These are phyloP conservation scores for Dissophora globulifera DNA, from an alignment of 192 early-diverging fungal species.

Conservation along the genomic window DNA sequence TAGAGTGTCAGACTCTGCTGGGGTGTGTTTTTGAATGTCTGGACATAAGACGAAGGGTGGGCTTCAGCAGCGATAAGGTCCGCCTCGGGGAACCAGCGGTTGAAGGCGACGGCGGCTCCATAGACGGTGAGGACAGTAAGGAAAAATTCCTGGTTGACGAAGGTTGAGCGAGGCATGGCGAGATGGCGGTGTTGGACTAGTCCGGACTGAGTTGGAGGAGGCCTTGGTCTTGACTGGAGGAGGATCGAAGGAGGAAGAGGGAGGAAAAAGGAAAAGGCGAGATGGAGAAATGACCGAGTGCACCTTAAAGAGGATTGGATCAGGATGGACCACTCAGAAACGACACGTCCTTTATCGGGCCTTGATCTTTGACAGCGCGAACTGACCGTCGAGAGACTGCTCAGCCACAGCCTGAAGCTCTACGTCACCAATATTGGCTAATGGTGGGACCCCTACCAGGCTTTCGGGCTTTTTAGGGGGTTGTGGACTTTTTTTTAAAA, in stretches of 20 bases:
- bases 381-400: no score
- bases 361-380: no score
- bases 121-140: slow-evolving; percentile 36
- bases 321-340: no score
- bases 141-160: slow-evolving; percentile 45
- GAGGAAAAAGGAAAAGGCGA: slow-evolving; percentile 2
- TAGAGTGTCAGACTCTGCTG: slow-evolving; percentile 17
- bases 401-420: no score
- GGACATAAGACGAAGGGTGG: slow-evolving; percentile 28
- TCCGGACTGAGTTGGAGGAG: background rate
- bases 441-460: no score
- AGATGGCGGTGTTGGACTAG: background rate
- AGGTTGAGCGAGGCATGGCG: slow-evolving; percentile 42
- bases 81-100: slow-evolving; percentile 39
- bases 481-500: no score
- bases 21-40: slow-evolving; percentile 26
- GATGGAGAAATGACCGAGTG: background rate
- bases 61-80: slow-evolving; percentile 38
- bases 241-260: slow-evolving; percentile 2
- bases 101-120: slow-evolving; percentile 31
- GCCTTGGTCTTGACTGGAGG: background rate
- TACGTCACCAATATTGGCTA: no score
- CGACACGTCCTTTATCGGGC: no score
- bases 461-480: no score
- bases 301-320: no score